Base-by-base conservation (phyloP, 192 early-diverging fungal species). In the Geranomyces michiganensis region DNA sequence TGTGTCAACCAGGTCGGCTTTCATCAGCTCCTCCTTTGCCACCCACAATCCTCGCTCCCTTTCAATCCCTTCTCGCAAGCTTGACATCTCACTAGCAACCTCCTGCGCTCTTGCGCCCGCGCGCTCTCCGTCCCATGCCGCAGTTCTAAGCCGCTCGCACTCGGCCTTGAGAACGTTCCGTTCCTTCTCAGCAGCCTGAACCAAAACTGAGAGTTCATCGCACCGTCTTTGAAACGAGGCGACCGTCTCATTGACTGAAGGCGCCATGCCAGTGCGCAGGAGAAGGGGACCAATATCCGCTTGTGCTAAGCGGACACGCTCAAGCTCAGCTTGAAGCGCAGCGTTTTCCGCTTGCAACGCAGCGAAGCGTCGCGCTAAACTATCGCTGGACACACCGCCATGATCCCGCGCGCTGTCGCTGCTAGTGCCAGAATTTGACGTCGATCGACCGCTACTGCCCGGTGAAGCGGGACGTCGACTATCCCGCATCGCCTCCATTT, bases 231-330 rank as follows among this genome's bases (percentile, higher is more conserved):
- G 70, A 8, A 65, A 53, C 26, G 59, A 30, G 21, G 27, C 33
- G 0, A 72, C 30, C 0, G 30, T 36, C 22, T 72, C 70, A 17
- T 12, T 8, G 15, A 47, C 26, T 0, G 70, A 36, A 14, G 70
- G 70, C 24, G 56, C 41, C n/a, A 32, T 30, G 0, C 45, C 59
- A 48, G 56, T 72, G 21, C 67, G 67, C 13, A 72, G 62, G 8
- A 72, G 59, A 7, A 72, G 24, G n/a, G 58, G 26, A 29, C 70
- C 70, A 47, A 72, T 55, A 33, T 72, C 70, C 4, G 70, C 70
- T 53, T 72, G 70, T 27, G 70, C n/a, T 17, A 72, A 36, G 22
- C 49, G 59, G 49, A 62, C 46, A 22, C 70, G 70, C 21, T 63
- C 46, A n/a, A 64, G 45, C 30, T 72, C 70, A 12, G 21, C 31